phyloP scores from a whole-genome alignment of 805 yeast species.

The Saccharomycopsis schoenii region DNA sequence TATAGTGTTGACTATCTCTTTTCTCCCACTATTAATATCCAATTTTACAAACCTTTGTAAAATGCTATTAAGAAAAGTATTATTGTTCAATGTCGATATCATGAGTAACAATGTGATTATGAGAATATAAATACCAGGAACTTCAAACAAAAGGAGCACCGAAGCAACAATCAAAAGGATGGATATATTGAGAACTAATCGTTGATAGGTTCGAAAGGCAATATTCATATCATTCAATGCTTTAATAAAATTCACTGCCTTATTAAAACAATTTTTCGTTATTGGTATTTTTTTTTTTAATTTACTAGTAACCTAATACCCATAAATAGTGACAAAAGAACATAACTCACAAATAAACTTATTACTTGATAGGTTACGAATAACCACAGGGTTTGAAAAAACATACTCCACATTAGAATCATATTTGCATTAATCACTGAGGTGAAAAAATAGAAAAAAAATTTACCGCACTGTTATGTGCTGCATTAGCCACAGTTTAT shows the following conservation, averaged over 20 bases:
- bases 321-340: not conserved
- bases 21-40: constrained; percentile 21
- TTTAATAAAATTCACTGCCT: not conserved
- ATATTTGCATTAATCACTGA: not conserved
- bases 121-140: not conserved
- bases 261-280: not conserved
- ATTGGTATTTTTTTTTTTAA: too few relatives aligned
- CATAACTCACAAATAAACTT: not conserved
- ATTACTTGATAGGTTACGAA: not conserved
- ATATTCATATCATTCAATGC: not conserved
- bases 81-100: not conserved
- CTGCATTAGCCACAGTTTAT: not conserved
- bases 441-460: not conserved
- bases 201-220: not conserved
- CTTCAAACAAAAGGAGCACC: not conserved
- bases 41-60: constrained; percentile 13
- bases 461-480: not conserved
- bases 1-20: constrained; percentile 30
- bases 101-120: not conserved
- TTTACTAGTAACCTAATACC: not conserved
- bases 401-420: too few relatives aligned
- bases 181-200: not conserved
- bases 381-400: not conserved
- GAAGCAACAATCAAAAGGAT: not conserved
- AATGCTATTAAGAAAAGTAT: constrained; percentile 20